Conservation (phyloP, 2,329 filamentous ascomycete genomes). For the Coniella lustricola region DNA sequence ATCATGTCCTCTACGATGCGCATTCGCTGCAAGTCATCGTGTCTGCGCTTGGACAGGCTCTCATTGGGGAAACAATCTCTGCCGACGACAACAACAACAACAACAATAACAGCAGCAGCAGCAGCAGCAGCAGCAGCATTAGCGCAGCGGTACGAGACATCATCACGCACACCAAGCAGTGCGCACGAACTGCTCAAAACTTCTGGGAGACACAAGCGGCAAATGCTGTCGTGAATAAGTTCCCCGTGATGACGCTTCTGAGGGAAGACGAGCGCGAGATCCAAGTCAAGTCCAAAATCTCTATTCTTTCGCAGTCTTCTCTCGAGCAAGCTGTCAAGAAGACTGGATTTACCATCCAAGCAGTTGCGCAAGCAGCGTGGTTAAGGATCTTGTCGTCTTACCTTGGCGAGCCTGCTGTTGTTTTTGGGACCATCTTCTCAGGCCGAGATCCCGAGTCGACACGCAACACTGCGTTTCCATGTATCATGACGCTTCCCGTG, state of each 20-base stretch:
- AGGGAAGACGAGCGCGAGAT: slow-evolving; percentile 29
- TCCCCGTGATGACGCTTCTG: slow-evolving; percentile 68
- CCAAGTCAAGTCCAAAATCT: slow-evolving; percentile 30
- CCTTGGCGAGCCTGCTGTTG: slow-evolving; percentile 63
- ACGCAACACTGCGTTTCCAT: slow-evolving; percentile 61
- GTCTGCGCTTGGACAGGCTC: slow-evolving; percentile 42
- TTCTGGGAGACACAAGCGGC: slow-evolving; percentile 60
- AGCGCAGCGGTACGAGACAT: slow-evolving; percentile 32
- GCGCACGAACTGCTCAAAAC: slow-evolving; percentile 26
- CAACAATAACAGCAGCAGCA: slow-evolving; percentile 19
- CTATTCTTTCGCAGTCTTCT: slow-evolving; percentile 30
- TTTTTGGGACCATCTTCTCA: slow-evolving; percentile 76
- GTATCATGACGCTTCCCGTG: slow-evolving; percentile 74
- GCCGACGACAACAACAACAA: slow-evolving; percentile 16
- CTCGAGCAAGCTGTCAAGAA: slow-evolving; percentile 51
- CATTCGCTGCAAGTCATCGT: slow-evolving; percentile 62
- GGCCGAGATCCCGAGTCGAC: slow-evolving; percentile 60
- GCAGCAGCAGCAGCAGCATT: slow-evolving; percentile 20
- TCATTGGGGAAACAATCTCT: slow-evolving; percentile 24
- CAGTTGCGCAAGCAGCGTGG: slow-evolving; percentile 72
- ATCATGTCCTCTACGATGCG: slow-evolving; percentile 85
- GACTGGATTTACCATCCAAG: slow-evolving; percentile 66
- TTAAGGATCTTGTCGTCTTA: slow-evolving; percentile 67
- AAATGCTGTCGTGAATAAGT: slow-evolving; percentile 55
- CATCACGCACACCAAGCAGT: slow-evolving; percentile 27